Base-by-base conservation (phyloP, 1,284 basidiomycete species). In the Spongiforma sp. region DNA sequence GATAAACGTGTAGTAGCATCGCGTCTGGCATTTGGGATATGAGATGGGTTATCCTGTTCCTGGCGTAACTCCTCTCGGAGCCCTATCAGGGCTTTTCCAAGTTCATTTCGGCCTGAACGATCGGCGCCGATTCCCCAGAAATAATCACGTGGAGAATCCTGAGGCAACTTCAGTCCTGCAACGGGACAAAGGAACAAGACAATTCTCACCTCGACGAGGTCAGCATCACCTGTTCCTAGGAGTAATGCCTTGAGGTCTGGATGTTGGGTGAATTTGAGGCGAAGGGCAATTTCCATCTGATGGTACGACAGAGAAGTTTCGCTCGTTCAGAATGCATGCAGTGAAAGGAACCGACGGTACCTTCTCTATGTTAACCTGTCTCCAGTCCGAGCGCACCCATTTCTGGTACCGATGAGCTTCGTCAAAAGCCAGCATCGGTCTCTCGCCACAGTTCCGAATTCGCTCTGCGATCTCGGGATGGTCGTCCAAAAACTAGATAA, bases 101-200 rank as follows among this genome's bases (percentile, higher is more conserved):
- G 83, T 73, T 91, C 88, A 67, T 91, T 91, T 48, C 85, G 82
- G 28, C 89, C 90, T 67, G 80, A 77, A 21, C 82, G 77, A 74
- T 90, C 86, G 48, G 80, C 76, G 21, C 89, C 89, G 62, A 85
- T 75, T 28, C 89, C 90, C 89, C 89, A 91, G 73, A 90, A 90
- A 41, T 87, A 81, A 71, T 90, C 89, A 69, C 85, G 86, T 65
- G 86, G 85, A 15, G 88, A 89, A 69, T 88, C 83, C 89, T 89
- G 65, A 36, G 36, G 24, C 3, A 12, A 10, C 55, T 32, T 57
- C 26, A 65, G 48, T 57, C 30, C 15, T 14, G 54, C 53, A 30
- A 32, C n/a, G 21, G 28, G 12, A 8, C 36, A 32, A 62, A 19
- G 26, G n/a, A 50, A 34, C 4, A 24, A 54, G 11, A 32, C 7